Evolutionary conservation across 140 eudicot species (phyloP).

Genomic region (Cichorium intybus): DNA sequence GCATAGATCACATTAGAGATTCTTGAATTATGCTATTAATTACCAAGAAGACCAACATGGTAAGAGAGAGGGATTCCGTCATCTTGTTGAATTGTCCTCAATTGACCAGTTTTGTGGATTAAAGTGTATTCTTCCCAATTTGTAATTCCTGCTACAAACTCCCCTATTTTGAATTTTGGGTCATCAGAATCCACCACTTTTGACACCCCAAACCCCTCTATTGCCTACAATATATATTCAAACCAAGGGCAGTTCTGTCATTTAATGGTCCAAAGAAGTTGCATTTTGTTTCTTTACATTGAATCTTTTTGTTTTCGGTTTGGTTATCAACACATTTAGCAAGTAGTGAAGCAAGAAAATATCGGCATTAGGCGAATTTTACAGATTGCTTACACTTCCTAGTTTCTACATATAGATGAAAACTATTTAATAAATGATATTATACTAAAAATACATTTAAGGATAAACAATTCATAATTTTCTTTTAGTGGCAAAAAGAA

Average conservation of each 20-base stretch:
- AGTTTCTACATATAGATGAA: too few species aligned
- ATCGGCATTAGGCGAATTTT: too few species aligned
- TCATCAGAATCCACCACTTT: slow-evolving; percentile 72
- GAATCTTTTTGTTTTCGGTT: neutral
- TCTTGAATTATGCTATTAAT: neutral
- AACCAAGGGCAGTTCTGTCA: neutral
- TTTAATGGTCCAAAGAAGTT: neutral
- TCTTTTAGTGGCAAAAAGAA: too few species aligned
- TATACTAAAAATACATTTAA: too few species aligned
- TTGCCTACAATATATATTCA: slow-evolving; percentile 34
- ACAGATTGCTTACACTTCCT: too few species aligned
- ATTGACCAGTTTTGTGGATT: slow-evolving; percentile 31
- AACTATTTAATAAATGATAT: too few species aligned
- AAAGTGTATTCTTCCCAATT: slow-evolving; percentile 88
- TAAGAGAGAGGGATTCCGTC: slow-evolving; percentile 68
- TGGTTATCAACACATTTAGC: neutral
- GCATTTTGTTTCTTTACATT: neutral
- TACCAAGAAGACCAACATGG: slow-evolving; percentile 77
- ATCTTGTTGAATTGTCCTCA: slow-evolving; percentile 53
- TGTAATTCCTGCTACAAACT: slow-evolving; percentile 54
- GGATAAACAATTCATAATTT: too few species aligned
- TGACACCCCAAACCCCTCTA: slow-evolving; percentile 83
- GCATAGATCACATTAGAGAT: neutral
- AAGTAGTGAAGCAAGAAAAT: neutral
- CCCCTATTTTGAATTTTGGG: slow-evolving; percentile 66